Evolutionary conservation across 1,139 yeast genomes (phyloP), one percentile per base, ranked within the genome.

Genomic region (Kurtzmaniella quercitrusa): DNA sequence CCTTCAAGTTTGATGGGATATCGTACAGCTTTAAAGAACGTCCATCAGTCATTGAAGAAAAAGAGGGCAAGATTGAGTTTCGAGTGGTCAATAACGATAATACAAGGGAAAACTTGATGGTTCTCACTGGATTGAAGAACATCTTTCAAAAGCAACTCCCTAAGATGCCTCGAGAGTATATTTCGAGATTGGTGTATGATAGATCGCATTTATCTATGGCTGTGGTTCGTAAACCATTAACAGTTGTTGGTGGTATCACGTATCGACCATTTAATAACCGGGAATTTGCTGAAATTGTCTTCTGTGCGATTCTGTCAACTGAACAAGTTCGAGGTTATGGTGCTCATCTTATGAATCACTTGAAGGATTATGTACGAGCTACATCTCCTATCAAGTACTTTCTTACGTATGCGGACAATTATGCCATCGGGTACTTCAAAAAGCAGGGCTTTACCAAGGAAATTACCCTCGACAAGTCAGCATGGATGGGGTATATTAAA

Each of bases 301-400:
- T 93, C 57, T 93, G 97, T 75, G 99, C 99, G 21, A 93, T 93
- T 45, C 85, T 95, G 35, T 88, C 97, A 2, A 88, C 97, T 0
- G 98, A 93, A 60, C 99, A 93, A 67, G 98, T 94, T 20, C 71
- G 96, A 50, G 99, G 98, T 33, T 94, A 93, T 58, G 99, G 99
- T 62, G 98, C 98, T 0, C 98, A 94, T 64, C 65, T 93, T 57
- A 93, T 93, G 99, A 93, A 94, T 63, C 99, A 93, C 66, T 69
- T 93, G 51, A 93, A 93, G 59, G 98, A 93, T 62, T 93, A 93
- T 59, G 98, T 93, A 37, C 74, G 91, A 52, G 86, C 93, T 19
- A 89, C 97, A 0, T 81, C 95, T 2, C 88, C 86, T 14, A 83
- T 94, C 42, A 83, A 80, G 65, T 85, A 93, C 60, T 94, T 94